Percentiles rank a stretch among this genome's conserved stretches.
phyloP scores from a whole-genome alignment of 805 yeast genomes.

The Pichia heedii region DNA sequence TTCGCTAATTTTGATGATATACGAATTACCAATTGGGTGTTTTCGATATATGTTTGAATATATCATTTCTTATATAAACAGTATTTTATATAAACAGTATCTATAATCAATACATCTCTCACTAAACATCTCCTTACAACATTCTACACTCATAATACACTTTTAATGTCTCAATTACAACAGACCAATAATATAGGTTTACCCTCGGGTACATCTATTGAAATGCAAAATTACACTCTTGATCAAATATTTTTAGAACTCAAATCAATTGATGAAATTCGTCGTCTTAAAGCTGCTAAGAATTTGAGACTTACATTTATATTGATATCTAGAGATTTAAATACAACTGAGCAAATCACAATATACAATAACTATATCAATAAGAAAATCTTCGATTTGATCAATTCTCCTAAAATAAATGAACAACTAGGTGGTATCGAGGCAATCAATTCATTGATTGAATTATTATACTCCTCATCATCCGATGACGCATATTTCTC shows the following conservation, averaged over 20 bases:
- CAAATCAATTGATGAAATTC: slow-evolving; percentile 34
- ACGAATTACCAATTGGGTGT: no score
- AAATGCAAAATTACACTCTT: slow-evolving; percentile 30
- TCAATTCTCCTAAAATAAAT: slow-evolving; percentile 60
- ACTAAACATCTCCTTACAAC: no score
- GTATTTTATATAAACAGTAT: no score
- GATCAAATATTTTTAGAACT: slow-evolving; percentile 46
- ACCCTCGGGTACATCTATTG: slow-evolving; percentile 10
- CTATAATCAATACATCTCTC: no score
- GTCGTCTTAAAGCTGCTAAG: slow-evolving; percentile 48
- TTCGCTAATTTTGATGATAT: no score
- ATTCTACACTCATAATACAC: no score
- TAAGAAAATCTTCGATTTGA: slow-evolving; percentile 75
- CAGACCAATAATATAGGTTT: slow-evolving; percentile 1
- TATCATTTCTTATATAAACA: no score
- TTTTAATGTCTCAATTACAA: slow-evolving; percentile 9
- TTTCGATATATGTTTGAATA: no score
- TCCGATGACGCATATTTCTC: slow-evolving; percentile 21
- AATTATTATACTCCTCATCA: slow-evolving; percentile 62
- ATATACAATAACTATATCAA: slow-evolving; percentile 79
- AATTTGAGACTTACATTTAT: slow-evolving; percentile 65
- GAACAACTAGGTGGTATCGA: slow-evolving; percentile 85
- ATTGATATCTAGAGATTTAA: slow-evolving; percentile 62
- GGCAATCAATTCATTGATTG: slow-evolving; percentile 82
- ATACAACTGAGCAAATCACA: slow-evolving; percentile 72